Evolutionary conservation across 2,329 filamentous ascomycete species (phyloP).

Genomic region (Taxawa tesnikishii): DNA sequence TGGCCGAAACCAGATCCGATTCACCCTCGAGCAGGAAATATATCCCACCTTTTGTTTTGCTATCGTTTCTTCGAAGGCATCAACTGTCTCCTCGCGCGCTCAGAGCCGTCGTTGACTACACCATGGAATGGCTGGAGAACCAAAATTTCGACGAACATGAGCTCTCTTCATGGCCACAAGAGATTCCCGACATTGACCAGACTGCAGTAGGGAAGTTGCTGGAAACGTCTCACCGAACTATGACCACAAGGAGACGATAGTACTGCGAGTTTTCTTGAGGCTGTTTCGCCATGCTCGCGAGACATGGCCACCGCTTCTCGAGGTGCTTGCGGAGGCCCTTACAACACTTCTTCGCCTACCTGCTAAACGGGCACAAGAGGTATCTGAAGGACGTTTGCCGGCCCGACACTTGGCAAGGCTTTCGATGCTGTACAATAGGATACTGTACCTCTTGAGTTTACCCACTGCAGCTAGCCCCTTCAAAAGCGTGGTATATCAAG

Average conservation of each 20-base stretch:
- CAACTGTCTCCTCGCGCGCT: slow-evolving; percentile 29
- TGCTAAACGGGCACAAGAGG: not conserved
- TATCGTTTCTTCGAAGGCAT: slow-evolving; percentile 33
- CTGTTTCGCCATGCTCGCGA: slow-evolving; percentile 38
- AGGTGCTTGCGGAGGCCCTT: slow-evolving; percentile 7
- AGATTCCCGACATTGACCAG: no score
- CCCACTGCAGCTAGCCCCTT: slow-evolving; percentile 38
- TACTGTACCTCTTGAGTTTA: slow-evolving; percentile 35
- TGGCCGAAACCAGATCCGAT: slow-evolving; percentile 5
- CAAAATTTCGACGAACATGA: no score
- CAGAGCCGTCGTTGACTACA: slow-evolving; percentile 25
- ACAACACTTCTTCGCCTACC: slow-evolving; percentile 1
- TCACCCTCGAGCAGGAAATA: slow-evolving; percentile 1
- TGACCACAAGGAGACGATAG: not conserved
- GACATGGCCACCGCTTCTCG: slow-evolving; percentile 34
- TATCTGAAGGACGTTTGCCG: not conserved
- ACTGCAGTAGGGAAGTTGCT: no score
- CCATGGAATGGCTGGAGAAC: not conserved
- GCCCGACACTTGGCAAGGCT: not conserved
- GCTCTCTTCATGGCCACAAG: no score
- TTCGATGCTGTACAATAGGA: slow-evolving; percentile 23
- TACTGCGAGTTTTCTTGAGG: slow-evolving; percentile 30
- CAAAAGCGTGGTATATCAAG: slow-evolving; percentile 34
- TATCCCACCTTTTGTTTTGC: slow-evolving; percentile 34
- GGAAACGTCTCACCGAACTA: no score